Percentiles rank a stretch among this genome's conserved stretches.
Conservation (phyloP, 805 yeast genomes). For the Saccharomycopsis sp. region DNA sequence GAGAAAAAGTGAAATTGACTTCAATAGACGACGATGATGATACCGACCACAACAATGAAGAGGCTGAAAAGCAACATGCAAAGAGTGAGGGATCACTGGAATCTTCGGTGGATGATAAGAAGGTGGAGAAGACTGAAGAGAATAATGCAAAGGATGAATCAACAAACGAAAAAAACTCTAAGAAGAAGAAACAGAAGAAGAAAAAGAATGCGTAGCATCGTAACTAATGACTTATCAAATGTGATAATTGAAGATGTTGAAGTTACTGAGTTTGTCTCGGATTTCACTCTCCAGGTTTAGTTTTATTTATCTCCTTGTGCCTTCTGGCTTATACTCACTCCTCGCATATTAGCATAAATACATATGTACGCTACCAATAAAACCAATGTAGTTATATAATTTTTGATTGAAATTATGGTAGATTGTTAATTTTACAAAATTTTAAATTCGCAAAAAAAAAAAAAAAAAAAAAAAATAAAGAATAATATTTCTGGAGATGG, state of each 20-base stretch:
- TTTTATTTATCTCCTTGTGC: no score
- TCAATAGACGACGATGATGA: constrained; percentile 21
- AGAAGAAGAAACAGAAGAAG: not conserved
- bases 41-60: constrained; percentile 19
- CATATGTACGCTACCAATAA: no score
- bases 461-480: no score
- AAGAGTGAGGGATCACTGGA: constrained; percentile 12
- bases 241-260: constrained; percentile 13
- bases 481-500: no score
- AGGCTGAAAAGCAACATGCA: constrained; percentile 4
- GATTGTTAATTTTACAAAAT: no score
- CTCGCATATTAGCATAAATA: no score
- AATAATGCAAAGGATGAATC: not conserved
- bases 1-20: constrained; percentile 29
- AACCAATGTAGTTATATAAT: no score
- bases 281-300: no score
- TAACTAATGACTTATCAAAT: not conserved
- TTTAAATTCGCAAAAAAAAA: no score
- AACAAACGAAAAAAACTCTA: constrained; percentile 1
- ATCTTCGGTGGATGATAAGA: not conserved
- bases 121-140: not conserved
- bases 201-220: not conserved
- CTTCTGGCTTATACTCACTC: no score
- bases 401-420: no score
- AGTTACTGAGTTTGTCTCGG: constrained; percentile 46